A percentile compares a stretch with the other conserved stretches of the same genome.
These are phyloP conservation scores for Quercus alba DNA, from an alignment of 306 rosid species.

Conservation along the genomic window DNA sequence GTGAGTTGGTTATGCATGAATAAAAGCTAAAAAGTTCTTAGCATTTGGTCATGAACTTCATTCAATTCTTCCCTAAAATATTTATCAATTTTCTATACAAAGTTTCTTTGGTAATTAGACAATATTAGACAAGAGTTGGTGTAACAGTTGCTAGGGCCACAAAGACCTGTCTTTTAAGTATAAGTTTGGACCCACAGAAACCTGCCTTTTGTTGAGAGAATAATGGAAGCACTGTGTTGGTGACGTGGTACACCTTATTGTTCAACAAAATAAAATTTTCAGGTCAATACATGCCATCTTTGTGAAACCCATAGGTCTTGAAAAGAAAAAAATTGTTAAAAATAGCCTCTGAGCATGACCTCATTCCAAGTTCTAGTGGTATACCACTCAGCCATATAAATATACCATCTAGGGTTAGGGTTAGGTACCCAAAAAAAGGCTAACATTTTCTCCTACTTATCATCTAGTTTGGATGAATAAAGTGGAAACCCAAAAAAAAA, in stretches of 20 bases:
- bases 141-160: slow-evolving; percentile 46
- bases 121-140: slow-evolving; percentile 41
- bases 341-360: slow-evolving; percentile 28
- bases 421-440: slow-evolving; percentile 27
- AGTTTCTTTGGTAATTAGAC: no score
- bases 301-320: no score
- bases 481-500: background rate
- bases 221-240: no score
- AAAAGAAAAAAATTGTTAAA: slow-evolving; percentile 26
- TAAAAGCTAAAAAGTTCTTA: no score
- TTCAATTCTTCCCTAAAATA: no score
- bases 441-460: background rate
- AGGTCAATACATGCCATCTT: no score
- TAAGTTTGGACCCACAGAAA: slow-evolving; percentile 46
- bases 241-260: no score
- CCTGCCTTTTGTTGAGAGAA: background rate
- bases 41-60: no score
- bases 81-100: no score
- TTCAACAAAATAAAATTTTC: no score
- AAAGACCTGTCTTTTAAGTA: slow-evolving; percentile 32
- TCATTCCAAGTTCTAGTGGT: slow-evolving; percentile 12
- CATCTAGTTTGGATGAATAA: slow-evolving; percentile 8
- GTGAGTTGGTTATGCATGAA: no score
- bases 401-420: slow-evolving; percentile 64
- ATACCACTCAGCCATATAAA: slow-evolving; percentile 22